Percentiles rank a stretch among this genome's conserved stretches.
Conservation (phyloP, 495 filamentous ascomycete species). For the Aspergillus funiculosus region DNA sequence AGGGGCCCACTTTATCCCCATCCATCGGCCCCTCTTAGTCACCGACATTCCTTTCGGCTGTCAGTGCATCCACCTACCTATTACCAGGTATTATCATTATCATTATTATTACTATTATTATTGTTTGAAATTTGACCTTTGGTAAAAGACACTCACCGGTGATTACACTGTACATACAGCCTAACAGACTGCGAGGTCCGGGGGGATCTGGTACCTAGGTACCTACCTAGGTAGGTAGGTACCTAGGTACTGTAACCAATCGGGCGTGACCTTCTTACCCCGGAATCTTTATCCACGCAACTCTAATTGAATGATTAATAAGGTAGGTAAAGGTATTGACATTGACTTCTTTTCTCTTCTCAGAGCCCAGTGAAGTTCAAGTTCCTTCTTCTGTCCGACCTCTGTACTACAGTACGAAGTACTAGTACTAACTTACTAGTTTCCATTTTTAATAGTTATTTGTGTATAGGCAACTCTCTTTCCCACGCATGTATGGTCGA, state of each 20-base stretch:
- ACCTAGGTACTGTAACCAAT: background rate
- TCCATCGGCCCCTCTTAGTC: no score
- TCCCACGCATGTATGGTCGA: constrained; percentile 6
- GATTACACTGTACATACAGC: background rate
- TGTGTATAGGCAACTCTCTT: background rate
- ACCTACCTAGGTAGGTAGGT: background rate
- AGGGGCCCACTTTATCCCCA: no score
- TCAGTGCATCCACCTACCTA: no score
- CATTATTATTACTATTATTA: background rate
- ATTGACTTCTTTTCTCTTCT: background rate
- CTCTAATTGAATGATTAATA: background rate
- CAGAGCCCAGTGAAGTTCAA: background rate
- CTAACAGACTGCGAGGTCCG: no score
- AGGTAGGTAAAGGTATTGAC: background rate
- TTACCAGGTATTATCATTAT: background rate
- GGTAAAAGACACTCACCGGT: no score
- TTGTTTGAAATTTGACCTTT: background rate
- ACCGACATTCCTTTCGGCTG: no score
- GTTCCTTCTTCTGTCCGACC: background rate
- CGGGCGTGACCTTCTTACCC: background rate
- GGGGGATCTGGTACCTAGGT: no score
- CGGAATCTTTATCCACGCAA: constrained; percentile 9
- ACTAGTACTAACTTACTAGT: no score
- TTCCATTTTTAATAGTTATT: background rate
- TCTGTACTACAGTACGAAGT: no score